Base-by-base conservation (phyloP, 768 basidiomycete genomes). In the Russula sp. region DNA sequence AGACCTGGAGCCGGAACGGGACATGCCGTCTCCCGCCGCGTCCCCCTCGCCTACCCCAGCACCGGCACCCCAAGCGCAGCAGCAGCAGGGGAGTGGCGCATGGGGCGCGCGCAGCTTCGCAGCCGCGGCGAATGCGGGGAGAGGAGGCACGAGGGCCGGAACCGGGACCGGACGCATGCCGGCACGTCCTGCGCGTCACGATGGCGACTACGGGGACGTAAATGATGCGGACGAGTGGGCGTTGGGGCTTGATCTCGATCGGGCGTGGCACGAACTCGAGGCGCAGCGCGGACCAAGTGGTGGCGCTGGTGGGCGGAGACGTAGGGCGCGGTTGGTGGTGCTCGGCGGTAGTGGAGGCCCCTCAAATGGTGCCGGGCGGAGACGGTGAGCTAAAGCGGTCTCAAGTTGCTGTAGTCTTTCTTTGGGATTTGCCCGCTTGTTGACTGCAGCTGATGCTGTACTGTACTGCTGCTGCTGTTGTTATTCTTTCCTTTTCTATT, bases 101-200 rank as follows among this genome's bases (percentile, higher is more conserved):
- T 93, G 90, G 91, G 90, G 90, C 27, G 77, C 80, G 18, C 78
- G 88, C 59, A 92, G 89, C 67, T 94, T 94, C 72, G 92, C 92
- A 13, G 86, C 89, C 10, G 87, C 91, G 0, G 74, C 88, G 61
- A 85, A 88, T 70, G 79, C 86, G 16, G 70, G 79, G 61, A 49
- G 67, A 66, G 20, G 50, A 54, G 63, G 16, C 62, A 53, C 55
- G 20, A 34, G 61, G 50, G 22, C 85, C n/a, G 69, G 78, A 52
- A 40, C 64, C 63, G 10, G 39, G 56, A 62, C 14, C 65, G 31
- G 51, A 66, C 7, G 59, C 74, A 72, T 55, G 73, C 64, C 72
- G 67, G 54, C 55, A 69, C 60, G 54, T 69, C 64, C 37, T 75
- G 31, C 68, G 70, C 51, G 73, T 75, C 57, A 39, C 14, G 63